phyloP scores from a whole-genome alignment of 371 early-diverging fungal species.

The Coemansia sp. region DNA sequence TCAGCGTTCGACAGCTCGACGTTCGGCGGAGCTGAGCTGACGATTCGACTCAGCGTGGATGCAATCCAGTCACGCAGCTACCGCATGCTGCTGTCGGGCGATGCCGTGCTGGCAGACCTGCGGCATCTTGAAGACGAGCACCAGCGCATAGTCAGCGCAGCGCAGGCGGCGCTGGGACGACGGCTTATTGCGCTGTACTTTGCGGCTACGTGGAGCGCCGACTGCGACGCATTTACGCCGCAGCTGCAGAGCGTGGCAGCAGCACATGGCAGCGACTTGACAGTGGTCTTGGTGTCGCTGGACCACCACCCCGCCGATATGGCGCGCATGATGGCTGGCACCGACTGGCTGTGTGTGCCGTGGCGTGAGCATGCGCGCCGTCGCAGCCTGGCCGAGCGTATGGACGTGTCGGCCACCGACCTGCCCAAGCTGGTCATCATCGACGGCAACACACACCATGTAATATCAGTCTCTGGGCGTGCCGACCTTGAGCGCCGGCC shows the following conservation, averaged over 20 bases:
- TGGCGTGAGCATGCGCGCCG: constrained; percentile 40
- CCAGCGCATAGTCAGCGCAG: constrained; percentile 25
- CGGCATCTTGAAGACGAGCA: constrained; percentile 38
- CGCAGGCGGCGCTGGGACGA: constrained; percentile 26
- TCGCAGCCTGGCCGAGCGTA: constrained; percentile 30
- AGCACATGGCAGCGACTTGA: constrained; percentile 28
- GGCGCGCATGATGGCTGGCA: constrained; percentile 34
- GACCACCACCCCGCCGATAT: constrained; percentile 44
- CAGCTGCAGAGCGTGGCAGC: constrained; percentile 24
- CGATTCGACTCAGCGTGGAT: constrained; percentile 43
- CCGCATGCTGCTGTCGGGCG: constrained; percentile 39
- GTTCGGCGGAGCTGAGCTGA: constrained; percentile 25
- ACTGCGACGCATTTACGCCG: constrained; percentile 45
- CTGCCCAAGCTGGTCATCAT: constrained; percentile 36
- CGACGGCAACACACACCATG: constrained; percentile 42
- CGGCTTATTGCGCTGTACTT: constrained; percentile 43
- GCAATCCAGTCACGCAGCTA: constrained; percentile 45
- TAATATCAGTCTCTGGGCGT: constrained; percentile 18
- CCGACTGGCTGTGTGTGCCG: constrained; percentile 44
- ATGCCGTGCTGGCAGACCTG: constrained; percentile 34
- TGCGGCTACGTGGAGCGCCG: constrained; percentile 48
- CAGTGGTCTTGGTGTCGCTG: constrained; percentile 34
- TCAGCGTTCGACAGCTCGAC: not conserved
- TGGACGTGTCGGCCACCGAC: constrained; percentile 31
- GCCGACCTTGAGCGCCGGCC: constrained; percentile 33